A percentile compares a stretch with the other conserved stretches of the same genome.
Conservation (phyloP, 2,329 filamentous ascomycete genomes). For the Immersiporthe knoxdaviesiana region DNA sequence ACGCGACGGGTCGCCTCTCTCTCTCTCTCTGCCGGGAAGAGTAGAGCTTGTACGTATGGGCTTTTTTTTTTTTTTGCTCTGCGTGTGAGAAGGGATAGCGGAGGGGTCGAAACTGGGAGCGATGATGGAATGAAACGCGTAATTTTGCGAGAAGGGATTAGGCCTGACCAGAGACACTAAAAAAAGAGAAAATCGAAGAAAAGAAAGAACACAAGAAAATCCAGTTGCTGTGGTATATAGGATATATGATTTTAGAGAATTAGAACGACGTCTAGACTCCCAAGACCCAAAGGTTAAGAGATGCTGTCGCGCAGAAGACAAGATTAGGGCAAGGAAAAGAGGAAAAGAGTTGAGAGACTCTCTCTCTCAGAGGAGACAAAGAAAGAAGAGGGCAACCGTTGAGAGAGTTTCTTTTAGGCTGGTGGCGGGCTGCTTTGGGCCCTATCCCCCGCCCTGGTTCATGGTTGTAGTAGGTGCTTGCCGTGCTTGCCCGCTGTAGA, state of each 20-base stretch:
- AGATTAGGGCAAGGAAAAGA: background rate
- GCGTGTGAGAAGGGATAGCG: background rate
- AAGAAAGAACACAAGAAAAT: too few relatives aligned
- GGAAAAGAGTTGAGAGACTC: background rate
- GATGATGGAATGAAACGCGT: conserved; percentile 4
- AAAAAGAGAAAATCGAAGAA: too few relatives aligned
- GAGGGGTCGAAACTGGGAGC: conserved; percentile 1
- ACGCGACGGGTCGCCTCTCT: conserved; percentile 8
- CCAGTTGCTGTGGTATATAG: background rate
- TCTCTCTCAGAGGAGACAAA: background rate
- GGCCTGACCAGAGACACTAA: conserved; percentile 3
- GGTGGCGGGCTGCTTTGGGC: too few relatives aligned
- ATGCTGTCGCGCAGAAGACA: background rate
- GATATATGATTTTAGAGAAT: background rate
- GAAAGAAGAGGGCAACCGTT: background rate
- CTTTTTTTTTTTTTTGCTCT: too few relatives aligned
- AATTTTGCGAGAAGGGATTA: background rate
- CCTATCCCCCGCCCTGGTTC: too few relatives aligned
- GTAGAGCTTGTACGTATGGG: background rate
- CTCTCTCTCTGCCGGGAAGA: too few relatives aligned
- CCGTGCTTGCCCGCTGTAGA: too few relatives aligned
- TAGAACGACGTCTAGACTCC: background rate
- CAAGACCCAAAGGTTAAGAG: background rate
- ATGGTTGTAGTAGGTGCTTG: too few relatives aligned
- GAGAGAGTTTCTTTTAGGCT: background rate